These are phyloP conservation scores for Guadua angustifolia DNA, from an alignment of 176 grass and related monocot genomes.

Conservation along the genomic window DNA sequence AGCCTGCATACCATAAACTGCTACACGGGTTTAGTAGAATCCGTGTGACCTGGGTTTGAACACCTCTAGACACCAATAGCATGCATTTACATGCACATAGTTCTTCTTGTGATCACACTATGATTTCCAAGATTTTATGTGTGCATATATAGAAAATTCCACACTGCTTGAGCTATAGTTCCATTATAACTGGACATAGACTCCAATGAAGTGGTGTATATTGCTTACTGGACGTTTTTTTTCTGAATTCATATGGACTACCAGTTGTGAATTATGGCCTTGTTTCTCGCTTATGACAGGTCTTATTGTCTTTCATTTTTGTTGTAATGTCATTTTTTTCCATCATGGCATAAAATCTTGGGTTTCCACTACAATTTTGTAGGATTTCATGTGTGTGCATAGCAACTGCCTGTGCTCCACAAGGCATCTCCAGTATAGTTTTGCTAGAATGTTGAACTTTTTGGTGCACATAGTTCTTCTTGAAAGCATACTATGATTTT, in stretches of 20 bases:
- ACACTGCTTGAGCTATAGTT: constrained; percentile 52
- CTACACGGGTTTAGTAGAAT: no score
- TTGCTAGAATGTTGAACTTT: not conserved
- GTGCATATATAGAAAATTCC: constrained; percentile 47
- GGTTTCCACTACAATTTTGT: not conserved
- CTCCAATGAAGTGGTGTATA: constrained; percentile 56
- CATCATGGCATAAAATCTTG: not conserved
- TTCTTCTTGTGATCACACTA: constrained; percentile 41
- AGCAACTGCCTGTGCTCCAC: not conserved
- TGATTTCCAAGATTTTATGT: constrained; percentile 51
- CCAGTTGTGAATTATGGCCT: not conserved
- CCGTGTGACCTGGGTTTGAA: no score
- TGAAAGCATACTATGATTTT: constrained; percentile 32
- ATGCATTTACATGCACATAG: constrained; percentile 29
- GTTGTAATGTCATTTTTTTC: not conserved
- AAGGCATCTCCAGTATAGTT: not conserved
- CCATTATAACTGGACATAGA: constrained; percentile 41
- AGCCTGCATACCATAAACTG: no score
- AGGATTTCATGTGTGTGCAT: not conserved
- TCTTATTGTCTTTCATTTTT: not conserved
- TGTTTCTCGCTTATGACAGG: not conserved
- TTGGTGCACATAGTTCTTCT: constrained; percentile 56
- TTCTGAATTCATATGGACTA: not conserved
- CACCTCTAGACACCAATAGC: not conserved
- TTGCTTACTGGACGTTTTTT: not conserved